Conservation (phyloP, 768 basidiomycete genomes). For the Lanmaoa pseudosensibilis region DNA sequence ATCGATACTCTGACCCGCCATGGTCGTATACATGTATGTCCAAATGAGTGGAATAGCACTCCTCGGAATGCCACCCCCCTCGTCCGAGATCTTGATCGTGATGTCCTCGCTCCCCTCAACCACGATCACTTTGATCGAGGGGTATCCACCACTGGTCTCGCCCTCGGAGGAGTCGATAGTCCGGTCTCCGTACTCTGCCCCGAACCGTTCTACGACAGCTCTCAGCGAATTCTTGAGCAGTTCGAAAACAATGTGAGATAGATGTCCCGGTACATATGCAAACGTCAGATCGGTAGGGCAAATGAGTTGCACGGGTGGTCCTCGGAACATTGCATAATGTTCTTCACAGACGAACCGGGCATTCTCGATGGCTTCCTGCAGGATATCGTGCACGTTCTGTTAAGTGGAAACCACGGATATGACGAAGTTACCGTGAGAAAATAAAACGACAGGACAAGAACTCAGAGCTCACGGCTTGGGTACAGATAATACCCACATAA, state of each 20-base stretch:
- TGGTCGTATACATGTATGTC: slow-evolving; percentile 98
- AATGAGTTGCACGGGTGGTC: slow-evolving; percentile 93
- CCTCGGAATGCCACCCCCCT: slow-evolving; percentile 87
- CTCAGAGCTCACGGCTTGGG: slow-evolving; percentile 65
- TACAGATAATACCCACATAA: slow-evolving; percentile 97
- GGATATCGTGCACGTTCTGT: slow-evolving; percentile 92
- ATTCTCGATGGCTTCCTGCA: slow-evolving; percentile 97
- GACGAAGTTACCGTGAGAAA: background rate
- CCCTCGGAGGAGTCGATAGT: background rate
- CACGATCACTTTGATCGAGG: slow-evolving; percentile 53
- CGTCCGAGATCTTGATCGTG: slow-evolving; percentile 97
- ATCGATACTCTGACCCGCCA: slow-evolving; percentile 68
- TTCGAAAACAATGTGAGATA: slow-evolving; percentile 96
- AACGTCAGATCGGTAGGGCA: slow-evolving; percentile 86
- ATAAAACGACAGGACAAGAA: background rate
- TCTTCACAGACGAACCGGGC: slow-evolving; percentile 94
- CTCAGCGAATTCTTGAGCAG: slow-evolving; percentile 96
- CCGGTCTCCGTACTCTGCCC: slow-evolving; percentile 69
- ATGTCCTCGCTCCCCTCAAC: slow-evolving; percentile 98
- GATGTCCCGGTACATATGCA: slow-evolving; percentile 93
- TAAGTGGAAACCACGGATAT: background rate
- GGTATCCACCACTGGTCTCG: slow-evolving; percentile 14
- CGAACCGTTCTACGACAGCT: slow-evolving; percentile 91
- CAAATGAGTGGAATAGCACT: slow-evolving; percentile 92
- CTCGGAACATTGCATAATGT: slow-evolving; percentile 93